phyloP scores from a whole-genome alignment of 257 asterid species.

The Rubia yunnanensis region DNA sequence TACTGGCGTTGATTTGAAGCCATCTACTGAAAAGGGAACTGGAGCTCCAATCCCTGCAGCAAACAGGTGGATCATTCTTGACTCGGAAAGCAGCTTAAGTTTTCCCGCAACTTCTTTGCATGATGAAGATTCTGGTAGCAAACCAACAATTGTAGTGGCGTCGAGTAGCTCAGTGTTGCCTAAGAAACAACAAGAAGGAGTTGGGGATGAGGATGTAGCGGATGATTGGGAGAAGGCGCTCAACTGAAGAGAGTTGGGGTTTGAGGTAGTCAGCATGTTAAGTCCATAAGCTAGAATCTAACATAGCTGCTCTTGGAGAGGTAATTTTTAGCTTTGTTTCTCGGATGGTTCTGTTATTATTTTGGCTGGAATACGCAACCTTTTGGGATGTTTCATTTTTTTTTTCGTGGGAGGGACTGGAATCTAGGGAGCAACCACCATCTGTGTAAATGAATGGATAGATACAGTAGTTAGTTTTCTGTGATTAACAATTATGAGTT shows the following conservation, averaged over 20 bases:
- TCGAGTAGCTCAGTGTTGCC: conserved; percentile 18
- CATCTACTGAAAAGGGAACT: conserved; percentile 28
- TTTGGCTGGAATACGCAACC: conserved; percentile 13
- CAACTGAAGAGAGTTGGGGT: conserved; percentile 40
- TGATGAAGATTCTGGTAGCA: conserved; percentile 19
- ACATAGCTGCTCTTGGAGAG: too few species aligned
- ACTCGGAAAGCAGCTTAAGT: conserved; percentile 37
- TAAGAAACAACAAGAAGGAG: conserved; percentile 14
- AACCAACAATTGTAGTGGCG: conserved; percentile 14
- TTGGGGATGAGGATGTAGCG: conserved; percentile 36
- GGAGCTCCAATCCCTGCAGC: conserved; percentile 34
- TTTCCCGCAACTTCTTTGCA: conserved; percentile 20
- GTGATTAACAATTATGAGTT: too few species aligned
- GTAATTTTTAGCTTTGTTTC: background rate
- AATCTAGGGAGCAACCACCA: too few species aligned
- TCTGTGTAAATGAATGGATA: too few species aligned
- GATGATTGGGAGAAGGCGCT: conserved; percentile 95
- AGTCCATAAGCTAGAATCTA: background rate
- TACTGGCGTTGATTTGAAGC: conserved; percentile 26
- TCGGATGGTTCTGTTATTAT: conserved; percentile 14
- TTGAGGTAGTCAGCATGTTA: too few species aligned
- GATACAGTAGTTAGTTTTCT: too few species aligned
- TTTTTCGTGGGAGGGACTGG: too few species aligned
- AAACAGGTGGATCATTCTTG: conserved; percentile 73
- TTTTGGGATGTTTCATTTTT: too few species aligned